Percentiles rank a stretch among this genome's conserved stretches.
These are phyloP conservation scores for Oryza longistaminata DNA, from an alignment of 176 grass and related monocot species.

Conservation along the genomic window DNA sequence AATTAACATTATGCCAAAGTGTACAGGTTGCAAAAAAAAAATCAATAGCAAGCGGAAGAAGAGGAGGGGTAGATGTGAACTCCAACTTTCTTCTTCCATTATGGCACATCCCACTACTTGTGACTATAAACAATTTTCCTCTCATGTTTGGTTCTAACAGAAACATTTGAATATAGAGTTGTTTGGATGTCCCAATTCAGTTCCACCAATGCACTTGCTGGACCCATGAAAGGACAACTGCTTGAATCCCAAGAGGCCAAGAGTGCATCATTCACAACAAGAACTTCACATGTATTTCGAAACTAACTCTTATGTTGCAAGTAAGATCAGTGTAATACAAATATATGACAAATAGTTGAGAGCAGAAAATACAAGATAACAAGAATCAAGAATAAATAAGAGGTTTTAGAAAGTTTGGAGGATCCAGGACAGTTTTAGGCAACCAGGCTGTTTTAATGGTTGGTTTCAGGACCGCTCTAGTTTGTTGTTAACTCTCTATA, in stretches of 20 bases:
- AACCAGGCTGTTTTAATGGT: background rate
- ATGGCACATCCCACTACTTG: background rate
- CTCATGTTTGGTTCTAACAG: background rate
- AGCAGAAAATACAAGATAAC: no score
- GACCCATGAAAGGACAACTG: background rate
- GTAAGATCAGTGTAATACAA: background rate
- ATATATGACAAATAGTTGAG: background rate
- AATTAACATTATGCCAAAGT: no score
- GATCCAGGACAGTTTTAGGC: background rate
- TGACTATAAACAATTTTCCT: background rate
- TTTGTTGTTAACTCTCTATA: background rate
- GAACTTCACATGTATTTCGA: background rate
- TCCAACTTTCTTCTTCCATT: background rate
- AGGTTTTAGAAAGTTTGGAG: background rate
- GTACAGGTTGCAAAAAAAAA: background rate
- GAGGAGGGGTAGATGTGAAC: background rate
- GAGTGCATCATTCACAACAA: no score
- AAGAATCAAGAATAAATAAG: background rate
- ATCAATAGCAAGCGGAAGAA: background rate
- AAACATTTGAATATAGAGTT: background rate
- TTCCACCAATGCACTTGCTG: background rate
- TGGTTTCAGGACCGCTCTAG: background rate
- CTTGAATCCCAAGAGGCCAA: background rate
- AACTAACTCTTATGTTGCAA: background rate
- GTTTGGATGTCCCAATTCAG: background rate